These are phyloP conservation scores for Fusarium setosum DNA, from an alignment of 2,329 filamentous ascomycete genomes.

Conservation along the genomic window DNA sequence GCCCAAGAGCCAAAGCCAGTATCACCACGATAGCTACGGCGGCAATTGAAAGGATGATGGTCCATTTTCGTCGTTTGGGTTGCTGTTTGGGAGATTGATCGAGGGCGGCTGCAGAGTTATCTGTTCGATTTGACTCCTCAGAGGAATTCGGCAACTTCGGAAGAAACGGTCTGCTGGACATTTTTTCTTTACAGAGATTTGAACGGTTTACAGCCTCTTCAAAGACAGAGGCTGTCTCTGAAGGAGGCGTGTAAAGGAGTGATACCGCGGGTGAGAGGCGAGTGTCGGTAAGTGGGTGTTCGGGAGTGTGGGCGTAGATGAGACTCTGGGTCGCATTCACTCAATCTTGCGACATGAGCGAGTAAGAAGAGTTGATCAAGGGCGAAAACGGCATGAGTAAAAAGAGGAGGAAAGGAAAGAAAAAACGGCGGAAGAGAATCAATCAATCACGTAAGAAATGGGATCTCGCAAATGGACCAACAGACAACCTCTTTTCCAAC, in stretches of 20 bases:
- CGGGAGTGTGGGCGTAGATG: no score
- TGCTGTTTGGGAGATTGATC: background rate
- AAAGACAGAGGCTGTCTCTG: slow-evolving; percentile 7
- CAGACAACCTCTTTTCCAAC: background rate
- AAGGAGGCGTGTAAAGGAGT: slow-evolving; percentile 1
- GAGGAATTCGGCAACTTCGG: slow-evolving; percentile 15
- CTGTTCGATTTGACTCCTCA: slow-evolving; percentile 15
- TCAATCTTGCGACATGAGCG: no score
- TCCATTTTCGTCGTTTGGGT: slow-evolving; percentile 24
- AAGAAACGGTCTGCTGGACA: slow-evolving; percentile 1
- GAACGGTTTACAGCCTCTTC: background rate
- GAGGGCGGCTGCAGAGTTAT: background rate
- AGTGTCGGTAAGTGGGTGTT: no score
- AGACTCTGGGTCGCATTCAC: no score
- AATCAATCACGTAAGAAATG: no score
- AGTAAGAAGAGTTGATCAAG: background rate
- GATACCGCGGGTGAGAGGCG: no score
- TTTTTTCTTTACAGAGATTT: background rate
- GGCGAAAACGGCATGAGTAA: background rate
- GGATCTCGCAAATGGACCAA: background rate
- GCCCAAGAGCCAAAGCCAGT: slow-evolving; percentile 31
- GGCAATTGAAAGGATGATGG: slow-evolving; percentile 10
- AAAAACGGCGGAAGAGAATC: background rate
- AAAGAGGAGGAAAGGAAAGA: background rate
- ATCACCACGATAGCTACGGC: slow-evolving; percentile 15